Evolutionary conservation across 1,284 basidiomycete species (phyloP).

Genomic region (Coniferiporia weirii): DNA sequence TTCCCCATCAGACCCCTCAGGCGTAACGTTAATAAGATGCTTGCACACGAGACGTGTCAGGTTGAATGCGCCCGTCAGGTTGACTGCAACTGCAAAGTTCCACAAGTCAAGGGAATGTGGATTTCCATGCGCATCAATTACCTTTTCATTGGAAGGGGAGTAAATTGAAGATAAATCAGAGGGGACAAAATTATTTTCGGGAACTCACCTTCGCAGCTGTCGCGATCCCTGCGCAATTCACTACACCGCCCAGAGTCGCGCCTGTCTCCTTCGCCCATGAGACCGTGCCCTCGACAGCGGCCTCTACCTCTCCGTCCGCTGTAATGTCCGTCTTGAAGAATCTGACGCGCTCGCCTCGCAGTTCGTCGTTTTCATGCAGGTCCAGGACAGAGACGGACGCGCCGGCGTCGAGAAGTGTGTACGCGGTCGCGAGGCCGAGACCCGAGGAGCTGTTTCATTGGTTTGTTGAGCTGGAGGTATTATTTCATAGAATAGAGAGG

Average conservation of each 20-base stretch:
- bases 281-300: constrained; percentile 24
- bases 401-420: constrained; percentile 36
- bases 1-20: constrained; percentile 46
- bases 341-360: constrained; percentile 28
- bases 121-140: constrained; percentile 40
- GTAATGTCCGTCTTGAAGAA: constrained; percentile 35
- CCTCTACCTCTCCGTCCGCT: constrained; percentile 15
- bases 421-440: constrained; percentile 46
- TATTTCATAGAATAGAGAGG: constrained; percentile 27
- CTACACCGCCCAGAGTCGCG: constrained; percentile 45
- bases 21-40: constrained; percentile 40
- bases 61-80: constrained; percentile 51
- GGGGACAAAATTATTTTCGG: not conserved
- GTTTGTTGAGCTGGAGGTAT: constrained; percentile 23
- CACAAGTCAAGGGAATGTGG: constrained; percentile 45
- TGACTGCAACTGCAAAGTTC: constrained; percentile 46
- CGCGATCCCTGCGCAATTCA: constrained; percentile 50
- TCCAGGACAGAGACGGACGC: constrained; percentile 47
- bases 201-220: constrained; percentile 23
- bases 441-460: constrained; percentile 41
- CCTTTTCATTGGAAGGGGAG: constrained; percentile 20
- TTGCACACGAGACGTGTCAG: constrained; percentile 46
- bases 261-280: constrained; percentile 39
- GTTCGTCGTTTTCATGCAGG: constrained; percentile 31
- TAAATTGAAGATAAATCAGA: constrained; percentile 13